Evolutionary conservation across 2,329 filamentous ascomycete species (phyloP), one percentile per base, ranked within the genome.

Genomic region (Clonostachys sp.): DNA sequence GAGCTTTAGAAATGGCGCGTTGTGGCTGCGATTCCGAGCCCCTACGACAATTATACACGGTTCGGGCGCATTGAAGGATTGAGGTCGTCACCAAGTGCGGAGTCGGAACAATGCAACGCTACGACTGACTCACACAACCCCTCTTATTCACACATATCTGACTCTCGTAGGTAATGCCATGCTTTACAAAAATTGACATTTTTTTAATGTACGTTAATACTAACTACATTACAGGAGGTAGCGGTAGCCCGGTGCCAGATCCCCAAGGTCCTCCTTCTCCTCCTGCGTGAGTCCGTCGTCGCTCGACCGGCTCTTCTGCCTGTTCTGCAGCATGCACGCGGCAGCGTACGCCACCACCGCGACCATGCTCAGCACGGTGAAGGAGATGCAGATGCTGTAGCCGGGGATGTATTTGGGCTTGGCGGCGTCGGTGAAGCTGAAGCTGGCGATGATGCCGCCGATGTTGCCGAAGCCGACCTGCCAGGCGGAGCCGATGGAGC

Each of bases 401-500:
- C 91, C 91, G 1, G 77, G 82, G 7, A 71, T 78, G 64, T 86
- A 95, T 42, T 66, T 61, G 1, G 88, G 89, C 3, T 79, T 78
- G 61, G 96, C 89, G 45, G 71, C 77, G 20, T 68, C 61, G 16
- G 87, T 59, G 63, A 89, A 90, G 2, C 80, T 71, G 65, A 83
- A 91, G 0, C 87, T 89, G 12, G 87, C 78, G 51, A 91, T 84
- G 58, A 91, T 90, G 24, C 87, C 88, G 40, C 87, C 87, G 36
- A 90, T 81, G 57, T 91, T 91, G 12, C 87, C 87, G 54, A 91
- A 89, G 1, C 84, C 85, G 41, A 91, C 74, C 62, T 91, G 87
- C 84, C 85, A 91, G 1, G 85, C 87, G 9, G 81, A 81, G 12
- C 87, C 87, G 14, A 91, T 79, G 9, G 83, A 76, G 41, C 87